Conservation (phyloP, 2,329 filamentous ascomycete genomes). For the Chalaropsis ovoidea region DNA sequence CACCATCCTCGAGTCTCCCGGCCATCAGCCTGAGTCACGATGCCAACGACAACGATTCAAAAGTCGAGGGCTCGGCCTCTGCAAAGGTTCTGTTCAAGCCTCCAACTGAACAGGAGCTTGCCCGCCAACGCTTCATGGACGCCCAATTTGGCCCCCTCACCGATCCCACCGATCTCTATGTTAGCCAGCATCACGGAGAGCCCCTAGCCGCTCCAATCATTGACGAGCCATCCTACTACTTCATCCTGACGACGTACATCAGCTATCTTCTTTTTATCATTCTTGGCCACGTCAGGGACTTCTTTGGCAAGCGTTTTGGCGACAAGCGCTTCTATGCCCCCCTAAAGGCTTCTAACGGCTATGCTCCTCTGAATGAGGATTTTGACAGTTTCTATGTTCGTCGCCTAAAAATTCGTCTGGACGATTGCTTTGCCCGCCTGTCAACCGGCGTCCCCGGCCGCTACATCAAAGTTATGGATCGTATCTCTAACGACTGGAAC, state of each 20-base stretch:
- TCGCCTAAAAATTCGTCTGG: constrained; percentile 83
- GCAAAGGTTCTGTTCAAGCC: constrained; percentile 78
- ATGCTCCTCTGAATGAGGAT: constrained; percentile 90
- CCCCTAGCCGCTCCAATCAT: constrained; percentile 74
- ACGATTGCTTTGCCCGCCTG: constrained; percentile 90
- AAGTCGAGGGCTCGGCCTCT: constrained; percentile 30
- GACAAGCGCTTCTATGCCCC: constrained; percentile 72
- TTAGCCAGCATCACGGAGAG: constrained; percentile 74
- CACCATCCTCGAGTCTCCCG: constrained; percentile 22
- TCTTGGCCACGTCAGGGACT: constrained; percentile 90
- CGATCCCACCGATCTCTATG: constrained; percentile 73
- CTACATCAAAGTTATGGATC: constrained; percentile 86
- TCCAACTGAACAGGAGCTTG: constrained; percentile 71
- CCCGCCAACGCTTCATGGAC: constrained; percentile 64
- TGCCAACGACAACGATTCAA: constrained; percentile 6
- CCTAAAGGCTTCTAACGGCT: constrained; percentile 73
- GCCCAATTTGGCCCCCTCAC: constrained; percentile 84
- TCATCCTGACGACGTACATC: constrained; percentile 93
- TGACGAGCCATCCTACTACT: constrained; percentile 95
- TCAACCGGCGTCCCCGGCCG: constrained; percentile 89
- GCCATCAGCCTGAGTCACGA: constrained; percentile 24
- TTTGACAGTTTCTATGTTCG: constrained; percentile 98
- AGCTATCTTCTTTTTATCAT: constrained; percentile 94
- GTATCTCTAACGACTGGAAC: constrained; percentile 85
- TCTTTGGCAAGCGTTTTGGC: constrained; percentile 93